Conservation (phyloP, 495 filamentous ascomycete species). For the Sordaria brevicollis region DNA sequence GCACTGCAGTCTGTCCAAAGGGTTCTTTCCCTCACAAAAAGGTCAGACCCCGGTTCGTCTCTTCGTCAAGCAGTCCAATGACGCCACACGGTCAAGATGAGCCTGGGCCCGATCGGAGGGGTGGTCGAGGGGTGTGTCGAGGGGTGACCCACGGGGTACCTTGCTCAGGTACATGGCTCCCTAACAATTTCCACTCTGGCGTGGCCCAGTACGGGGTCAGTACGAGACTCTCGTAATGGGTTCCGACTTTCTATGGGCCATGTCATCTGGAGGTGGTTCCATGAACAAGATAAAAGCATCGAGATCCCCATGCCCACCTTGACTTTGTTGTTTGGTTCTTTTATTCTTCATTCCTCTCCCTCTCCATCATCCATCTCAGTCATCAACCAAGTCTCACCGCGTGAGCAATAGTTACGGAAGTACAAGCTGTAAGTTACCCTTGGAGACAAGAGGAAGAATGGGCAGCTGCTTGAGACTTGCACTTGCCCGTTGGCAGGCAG, state of each 20-base stretch:
- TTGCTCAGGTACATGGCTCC: conserved; percentile 13
- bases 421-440: neutral
- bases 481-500: conserved; percentile 1
- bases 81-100: neutral
- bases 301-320: conserved; percentile 4
- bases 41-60: neutral
- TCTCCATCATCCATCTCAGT: neutral
- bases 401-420: neutral
- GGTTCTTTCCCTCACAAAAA: neutral
- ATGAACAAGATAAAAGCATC: conserved; percentile 16
- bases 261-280: neutral
- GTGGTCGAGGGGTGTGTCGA: neutral
- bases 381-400: neutral
- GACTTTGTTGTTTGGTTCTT: neutral
- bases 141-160: neutral
- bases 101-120: neutral
- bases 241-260: neutral
- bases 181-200: conserved; percentile 15
- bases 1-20: neutral
- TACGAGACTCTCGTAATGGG: neutral
- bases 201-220: neutral
- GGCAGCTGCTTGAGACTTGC: neutral
- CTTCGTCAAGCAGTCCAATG: neutral
- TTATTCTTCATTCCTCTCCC: conserved; percentile 1
- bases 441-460: neutral